A percentile compares a stretch with the other conserved stretches of the same genome.
phyloP scores from a whole-genome alignment of 345 rosid species.

The Syzygium jambos region DNA sequence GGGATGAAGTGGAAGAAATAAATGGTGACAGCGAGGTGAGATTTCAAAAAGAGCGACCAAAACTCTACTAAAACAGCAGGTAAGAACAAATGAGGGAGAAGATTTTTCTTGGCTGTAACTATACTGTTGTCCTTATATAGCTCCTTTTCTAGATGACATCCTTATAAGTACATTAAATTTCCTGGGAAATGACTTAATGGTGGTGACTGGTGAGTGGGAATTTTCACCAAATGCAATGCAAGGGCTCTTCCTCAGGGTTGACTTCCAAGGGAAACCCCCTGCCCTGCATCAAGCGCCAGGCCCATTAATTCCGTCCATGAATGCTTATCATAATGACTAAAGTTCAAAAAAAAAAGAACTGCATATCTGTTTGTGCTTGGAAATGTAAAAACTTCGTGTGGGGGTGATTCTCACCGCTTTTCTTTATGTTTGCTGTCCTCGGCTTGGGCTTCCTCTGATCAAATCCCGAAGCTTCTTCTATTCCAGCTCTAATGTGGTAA shows the following conservation, averaged over 20 bases:
- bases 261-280: slow-evolving; percentile 6
- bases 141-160: not conserved
- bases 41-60: not conserved
- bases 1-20: slow-evolving; percentile 9
- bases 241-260: slow-evolving; percentile 9
- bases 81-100: not conserved
- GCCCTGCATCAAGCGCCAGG: slow-evolving; percentile 14
- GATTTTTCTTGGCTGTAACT: not conserved
- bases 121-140: not conserved
- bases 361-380: not conserved
- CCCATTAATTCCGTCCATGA: slow-evolving; percentile 2
- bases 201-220: not conserved
- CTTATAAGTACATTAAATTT: not conserved
- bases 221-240: slow-evolving; percentile 6
- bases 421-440: not conserved
- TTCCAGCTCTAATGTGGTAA: slow-evolving; percentile 2
- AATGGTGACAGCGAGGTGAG: slow-evolving; percentile 9
- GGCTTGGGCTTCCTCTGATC: not conserved
- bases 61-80: not conserved
- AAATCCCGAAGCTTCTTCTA: slow-evolving; percentile 1
- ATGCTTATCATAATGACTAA: not conserved
- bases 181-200: not conserved
- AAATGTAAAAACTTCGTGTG: not conserved
- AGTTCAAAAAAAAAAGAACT: not conserved
- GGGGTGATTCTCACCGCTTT: not conserved